Evolutionary conservation across 2,329 filamentous ascomycete species (phyloP), one percentile per base, ranked within the genome.

Genomic region (Bipolaris bicolor): DNA sequence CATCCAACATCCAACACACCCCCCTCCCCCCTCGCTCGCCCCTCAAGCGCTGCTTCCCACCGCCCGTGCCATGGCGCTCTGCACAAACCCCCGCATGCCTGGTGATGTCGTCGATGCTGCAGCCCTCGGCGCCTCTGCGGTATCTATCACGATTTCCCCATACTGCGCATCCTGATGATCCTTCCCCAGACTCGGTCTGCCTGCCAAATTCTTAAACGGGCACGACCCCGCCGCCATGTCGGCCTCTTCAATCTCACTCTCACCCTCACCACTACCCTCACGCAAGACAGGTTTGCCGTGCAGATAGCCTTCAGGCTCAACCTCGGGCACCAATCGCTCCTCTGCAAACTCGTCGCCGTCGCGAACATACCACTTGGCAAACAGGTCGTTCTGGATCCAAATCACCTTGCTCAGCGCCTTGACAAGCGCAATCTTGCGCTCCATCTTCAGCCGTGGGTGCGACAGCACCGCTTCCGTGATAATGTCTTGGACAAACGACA

Each of bases 311-410:
- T 76, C 75, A 6, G 68, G 55, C 59, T 76, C 75, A 16, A 77
- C 62, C 41, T 74, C 70, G 3, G 73, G 73, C n/a, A 74, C 69
- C 18, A 80, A 67, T 20, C 76, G 76, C 58, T 78, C 77, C 3
- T 81, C 78, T 22, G 70, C 76, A 59, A 77, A 83, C 74, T 91
- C 89, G 34, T 87, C 84, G 48, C 88, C 87, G 63, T 90, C 88
- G 33, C 84, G 81, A 34, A 90, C 85, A 67, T 92, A 90, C 88
- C 90, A 93, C 74, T 89, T 90, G n/a, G 90, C 89, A 74, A 94
- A 90, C 29, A 94, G 81, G 74, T 94, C 90, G 71, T 94, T 94
- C 76, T 94, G 91, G 64, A 94, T 92, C 90, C 90, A 94, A 63
- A 94, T 88, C 24, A 94, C 87, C 75, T 95, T 94, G 61, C 86